Base-by-base conservation (phyloP, 208 protist genomes). In the Wallacemonas sp. region DNA sequence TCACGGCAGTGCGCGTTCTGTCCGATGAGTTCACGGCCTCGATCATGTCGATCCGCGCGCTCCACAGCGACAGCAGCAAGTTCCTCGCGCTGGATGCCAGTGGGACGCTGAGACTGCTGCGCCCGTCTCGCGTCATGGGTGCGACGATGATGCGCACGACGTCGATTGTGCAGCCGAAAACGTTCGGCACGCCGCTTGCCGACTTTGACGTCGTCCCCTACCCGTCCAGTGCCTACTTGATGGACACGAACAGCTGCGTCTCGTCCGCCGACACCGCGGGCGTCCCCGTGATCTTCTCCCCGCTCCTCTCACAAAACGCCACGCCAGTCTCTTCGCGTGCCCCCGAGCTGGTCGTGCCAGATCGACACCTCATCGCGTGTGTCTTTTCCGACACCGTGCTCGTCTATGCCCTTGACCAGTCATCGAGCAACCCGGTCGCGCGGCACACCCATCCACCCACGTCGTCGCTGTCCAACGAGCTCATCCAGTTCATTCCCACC, bases 101-200 rank as follows among this genome's bases (percentile, higher is more conserved):
- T 38, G 84, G 83, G 9, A 68, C 49, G 30, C 60, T 87, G 24
- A 75, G 70, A 26, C 34, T 89, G 2, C 61, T 90, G 21, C 78
- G 75, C 26, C 88, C 85, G 39, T 78, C 78, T 19, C 76, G 72
- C 6, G 68, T 89, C 3, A 65, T 93, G 64, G 55, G 63, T 16
- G 80, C 76, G 57, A 62, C 70, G 27, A 62, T 85, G 48, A 64
- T 84, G 43, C 78, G 87, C 43, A 60, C 70, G 27, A 75, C 67
- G 8, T 72, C 75, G 16, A 29, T 93, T 19, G 64, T 34, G 23
- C n/a, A 69, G 12, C 36, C 65, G 2, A 48, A 49, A 5, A 30
- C 62, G 9, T 33, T 58, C 9, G 16, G 3, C 5, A 32, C 57
- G 32, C 24, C 30, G 39, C 47, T 56, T 2, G 21, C 46, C 4